phyloP scores from a whole-genome alignment of 1,284 basidiomycete genomes.

The Sanghuangporus baumii region DNA sequence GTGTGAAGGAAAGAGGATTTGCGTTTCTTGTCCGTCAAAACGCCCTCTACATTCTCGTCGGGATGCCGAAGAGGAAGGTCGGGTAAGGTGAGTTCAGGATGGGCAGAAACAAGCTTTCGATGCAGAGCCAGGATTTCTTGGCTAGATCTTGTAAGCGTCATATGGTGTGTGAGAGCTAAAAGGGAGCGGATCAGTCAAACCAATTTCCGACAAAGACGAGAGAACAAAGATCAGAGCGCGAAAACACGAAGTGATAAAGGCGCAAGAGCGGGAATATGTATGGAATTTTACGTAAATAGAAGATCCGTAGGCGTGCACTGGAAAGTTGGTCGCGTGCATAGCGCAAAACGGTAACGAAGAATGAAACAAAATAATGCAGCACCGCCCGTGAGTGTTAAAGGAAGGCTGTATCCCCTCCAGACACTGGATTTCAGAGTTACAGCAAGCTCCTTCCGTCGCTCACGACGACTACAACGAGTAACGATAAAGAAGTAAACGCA shows the following conservation, averaged over 20 bases:
- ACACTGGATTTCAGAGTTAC: not conserved
- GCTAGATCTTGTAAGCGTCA: slow-evolving; percentile 74
- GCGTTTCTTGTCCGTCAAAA: slow-evolving; percentile 40
- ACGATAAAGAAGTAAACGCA: slow-evolving; percentile 26
- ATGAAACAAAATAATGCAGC: not conserved
- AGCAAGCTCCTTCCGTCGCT: not conserved
- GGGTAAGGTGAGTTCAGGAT: slow-evolving; percentile 51
- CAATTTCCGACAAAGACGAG: not conserved
- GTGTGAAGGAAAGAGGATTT: slow-evolving; percentile 79
- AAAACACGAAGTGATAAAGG: not conserved
- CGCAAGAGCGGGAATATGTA: not conserved
- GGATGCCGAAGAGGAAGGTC: slow-evolving; percentile 49
- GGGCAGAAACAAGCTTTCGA: slow-evolving; percentile 58
- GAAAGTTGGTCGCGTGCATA: not conserved
- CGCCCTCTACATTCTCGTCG: slow-evolving; percentile 36
- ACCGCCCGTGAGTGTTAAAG: not conserved
- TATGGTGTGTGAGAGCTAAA: slow-evolving; percentile 79
- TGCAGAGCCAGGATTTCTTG: slow-evolving; percentile 74
- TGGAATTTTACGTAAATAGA: not conserved
- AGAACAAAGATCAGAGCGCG: not conserved
- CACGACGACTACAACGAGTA: not conserved
- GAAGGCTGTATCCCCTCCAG: not conserved
- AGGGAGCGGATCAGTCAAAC: slow-evolving; percentile 10
- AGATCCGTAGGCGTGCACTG: not conserved
- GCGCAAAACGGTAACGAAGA: not conserved